These are phyloP conservation scores for Picea mariana DNA, from an alignment of 83 land plant species.

Conservation along the genomic window DNA sequence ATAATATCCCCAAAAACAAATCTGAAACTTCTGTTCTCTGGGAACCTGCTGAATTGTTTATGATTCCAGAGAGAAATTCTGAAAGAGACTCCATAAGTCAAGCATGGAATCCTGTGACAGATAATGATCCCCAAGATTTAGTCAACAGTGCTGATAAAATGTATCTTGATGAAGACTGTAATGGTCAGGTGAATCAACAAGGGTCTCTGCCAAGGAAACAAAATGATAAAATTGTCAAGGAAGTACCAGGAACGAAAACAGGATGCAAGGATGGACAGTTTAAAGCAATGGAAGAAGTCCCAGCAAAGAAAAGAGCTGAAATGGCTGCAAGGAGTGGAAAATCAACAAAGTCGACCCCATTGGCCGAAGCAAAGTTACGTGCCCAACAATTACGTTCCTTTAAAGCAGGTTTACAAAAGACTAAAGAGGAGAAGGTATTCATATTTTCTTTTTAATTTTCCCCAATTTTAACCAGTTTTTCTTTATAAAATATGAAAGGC, in stretches of 20 bases:
- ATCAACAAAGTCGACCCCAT: conserved; percentile 29
- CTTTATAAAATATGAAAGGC: not conserved
- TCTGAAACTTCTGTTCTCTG: conserved; percentile 4
- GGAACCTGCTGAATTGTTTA: conserved; percentile 11
- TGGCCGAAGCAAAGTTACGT: conserved; percentile 76
- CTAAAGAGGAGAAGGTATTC: conserved; percentile 15
- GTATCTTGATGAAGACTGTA: not conserved
- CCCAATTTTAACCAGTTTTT: not conserved
- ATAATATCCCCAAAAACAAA: not conserved
- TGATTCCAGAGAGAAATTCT: conserved; percentile 11
- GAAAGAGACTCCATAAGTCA: conserved; percentile 6
- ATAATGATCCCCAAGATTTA: conserved; percentile 9
- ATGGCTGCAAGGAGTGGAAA: not conserved
- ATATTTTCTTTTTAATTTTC: conserved; percentile 1
- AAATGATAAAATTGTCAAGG: not conserved
- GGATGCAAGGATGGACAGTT: not conserved
- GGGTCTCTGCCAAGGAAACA: not conserved
- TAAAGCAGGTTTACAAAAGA: conserved; percentile 9
- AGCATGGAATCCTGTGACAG: conserved; percentile 12
- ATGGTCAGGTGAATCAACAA: not conserved
- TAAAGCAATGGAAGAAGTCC: not conserved
- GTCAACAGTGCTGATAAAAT: conserved; percentile 11
- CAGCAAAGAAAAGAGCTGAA: not conserved
- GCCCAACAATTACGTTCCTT: conserved; percentile 82
- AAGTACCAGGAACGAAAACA: not conserved